phyloP scores from a whole-genome alignment of 2,329 filamentous ascomycete species.

The Penicillium sp. region DNA sequence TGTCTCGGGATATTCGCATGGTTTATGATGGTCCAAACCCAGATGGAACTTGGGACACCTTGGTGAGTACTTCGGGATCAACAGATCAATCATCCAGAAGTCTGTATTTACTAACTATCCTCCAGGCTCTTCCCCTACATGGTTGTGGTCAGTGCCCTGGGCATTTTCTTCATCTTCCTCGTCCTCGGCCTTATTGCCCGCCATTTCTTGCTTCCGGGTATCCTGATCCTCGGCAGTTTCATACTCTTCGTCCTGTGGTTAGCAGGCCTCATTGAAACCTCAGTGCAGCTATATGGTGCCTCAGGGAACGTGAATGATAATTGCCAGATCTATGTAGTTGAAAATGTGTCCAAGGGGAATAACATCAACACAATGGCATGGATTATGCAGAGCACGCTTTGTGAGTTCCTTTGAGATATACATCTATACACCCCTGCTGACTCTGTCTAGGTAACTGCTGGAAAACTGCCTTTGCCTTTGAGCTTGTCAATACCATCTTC shows the following conservation, averaged over 20 bases:
- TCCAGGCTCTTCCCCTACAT: constrained; percentile 62
- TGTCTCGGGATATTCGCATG: constrained; percentile 58
- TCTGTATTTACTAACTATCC: neutral
- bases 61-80: constrained; percentile 45
- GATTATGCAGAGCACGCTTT: constrained; percentile 60
- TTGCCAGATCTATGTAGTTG: constrained; percentile 55
- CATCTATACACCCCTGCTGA: constrained; percentile 3
- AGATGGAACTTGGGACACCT: constrained; percentile 53
- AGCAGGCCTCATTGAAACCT: constrained; percentile 59
- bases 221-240: constrained; percentile 58
- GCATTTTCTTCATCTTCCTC: constrained; percentile 55
- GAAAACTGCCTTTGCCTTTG: constrained; percentile 60
- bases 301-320: constrained; percentile 55
- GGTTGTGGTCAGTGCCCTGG: constrained; percentile 54
- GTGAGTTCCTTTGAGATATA: constrained; percentile 36
- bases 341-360: constrained; percentile 45
- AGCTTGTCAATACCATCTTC: constrained; percentile 60
- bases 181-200: constrained; percentile 55
- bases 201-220: constrained; percentile 54
- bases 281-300: constrained; percentile 57
- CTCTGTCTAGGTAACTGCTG: constrained; percentile 52
- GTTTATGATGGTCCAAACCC: constrained; percentile 56
- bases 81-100: neutral
- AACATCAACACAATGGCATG: constrained; percentile 56
- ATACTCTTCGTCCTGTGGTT: constrained; percentile 60